phyloP scores from a whole-genome alignment of 1,284 basidiomycete genomes.

The Mycena sp. region DNA sequence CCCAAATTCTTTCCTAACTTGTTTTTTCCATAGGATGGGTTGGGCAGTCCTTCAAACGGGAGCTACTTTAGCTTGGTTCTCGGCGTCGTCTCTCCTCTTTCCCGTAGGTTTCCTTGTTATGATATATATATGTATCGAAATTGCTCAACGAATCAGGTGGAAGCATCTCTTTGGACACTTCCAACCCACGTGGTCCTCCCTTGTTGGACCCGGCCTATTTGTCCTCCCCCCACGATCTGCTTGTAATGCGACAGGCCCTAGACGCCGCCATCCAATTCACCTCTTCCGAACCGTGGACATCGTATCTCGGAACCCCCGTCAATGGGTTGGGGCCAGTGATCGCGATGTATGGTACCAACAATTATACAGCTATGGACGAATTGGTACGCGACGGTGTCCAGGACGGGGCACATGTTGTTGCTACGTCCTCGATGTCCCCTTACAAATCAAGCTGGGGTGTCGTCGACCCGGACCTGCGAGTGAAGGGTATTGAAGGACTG shows the following conservation, averaged over 20 bases:
- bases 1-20: background rate
- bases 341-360: conserved; percentile 11
- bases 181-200: conserved; percentile 31
- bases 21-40: conserved; percentile 16
- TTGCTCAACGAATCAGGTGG: conserved; percentile 30
- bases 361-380: conserved; percentile 42
- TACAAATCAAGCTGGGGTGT: conserved; percentile 42
- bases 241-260: conserved; percentile 26
- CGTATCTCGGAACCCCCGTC: conserved; percentile 18
- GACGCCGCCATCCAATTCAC: conserved; percentile 26
- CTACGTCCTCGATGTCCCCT: conserved; percentile 38
- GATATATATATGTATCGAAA: background rate
- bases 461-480: conserved; percentile 47
- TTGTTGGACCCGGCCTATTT: conserved; percentile 34
- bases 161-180: conserved; percentile 30
- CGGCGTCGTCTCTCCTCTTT: conserved; percentile 7
- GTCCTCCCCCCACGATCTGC: conserved; percentile 26
- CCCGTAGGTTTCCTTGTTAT: conserved; percentile 1
- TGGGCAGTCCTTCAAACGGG: background rate
- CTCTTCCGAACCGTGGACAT: conserved; percentile 25
- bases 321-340: background rate
- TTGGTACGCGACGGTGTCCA: conserved; percentile 41
- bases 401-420: conserved; percentile 45
- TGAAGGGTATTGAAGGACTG: conserved; percentile 47
- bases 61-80: conserved; percentile 1